Percentiles rank a stretch among this genome's conserved stretches.
Evolutionary conservation across 495 filamentous ascomycete genomes (phyloP).

Genomic region (Tuber magnatum): DNA sequence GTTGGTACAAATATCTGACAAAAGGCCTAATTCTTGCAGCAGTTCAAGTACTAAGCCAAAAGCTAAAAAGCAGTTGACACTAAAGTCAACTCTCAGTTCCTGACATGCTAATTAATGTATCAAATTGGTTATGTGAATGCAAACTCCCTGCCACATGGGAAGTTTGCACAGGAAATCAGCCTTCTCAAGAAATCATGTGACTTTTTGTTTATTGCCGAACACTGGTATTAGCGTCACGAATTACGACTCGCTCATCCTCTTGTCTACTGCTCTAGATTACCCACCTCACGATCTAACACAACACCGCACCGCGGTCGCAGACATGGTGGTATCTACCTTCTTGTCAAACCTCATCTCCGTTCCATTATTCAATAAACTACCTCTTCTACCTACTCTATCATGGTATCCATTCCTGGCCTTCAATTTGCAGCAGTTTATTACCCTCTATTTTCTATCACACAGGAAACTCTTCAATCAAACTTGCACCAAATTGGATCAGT

Average conservation of each 20-base stretch:
- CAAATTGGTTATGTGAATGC: neutral
- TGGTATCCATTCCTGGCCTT: too few relatives aligned
- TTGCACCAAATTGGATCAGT: too few relatives aligned
- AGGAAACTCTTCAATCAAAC: too few relatives aligned
- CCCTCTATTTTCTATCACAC: neutral
- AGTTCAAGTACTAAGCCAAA: too few relatives aligned
- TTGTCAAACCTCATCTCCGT: neutral
- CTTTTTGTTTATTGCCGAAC: neutral
- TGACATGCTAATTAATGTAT: neutral
- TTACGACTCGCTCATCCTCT: neutral
- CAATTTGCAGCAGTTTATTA: neutral
- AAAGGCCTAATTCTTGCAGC: too few relatives aligned
- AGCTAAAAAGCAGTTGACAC: neutral
- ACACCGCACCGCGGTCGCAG: too few relatives aligned
- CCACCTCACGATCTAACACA: too few relatives aligned
- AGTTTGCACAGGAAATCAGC: neutral
- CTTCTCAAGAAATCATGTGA: neutral
- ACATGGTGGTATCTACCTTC: too few relatives aligned
- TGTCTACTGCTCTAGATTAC: neutral
- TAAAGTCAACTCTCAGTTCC: neutral
- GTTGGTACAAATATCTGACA: too few relatives aligned
- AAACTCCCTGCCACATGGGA: neutral
- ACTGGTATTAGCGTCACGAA: neutral
- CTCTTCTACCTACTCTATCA: too few relatives aligned
- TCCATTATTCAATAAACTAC: too few relatives aligned